Evolutionary conservation across 495 filamentous ascomycete genomes (phyloP), one percentile per base, ranked within the genome.

Genomic region (Podospora conica): DNA sequence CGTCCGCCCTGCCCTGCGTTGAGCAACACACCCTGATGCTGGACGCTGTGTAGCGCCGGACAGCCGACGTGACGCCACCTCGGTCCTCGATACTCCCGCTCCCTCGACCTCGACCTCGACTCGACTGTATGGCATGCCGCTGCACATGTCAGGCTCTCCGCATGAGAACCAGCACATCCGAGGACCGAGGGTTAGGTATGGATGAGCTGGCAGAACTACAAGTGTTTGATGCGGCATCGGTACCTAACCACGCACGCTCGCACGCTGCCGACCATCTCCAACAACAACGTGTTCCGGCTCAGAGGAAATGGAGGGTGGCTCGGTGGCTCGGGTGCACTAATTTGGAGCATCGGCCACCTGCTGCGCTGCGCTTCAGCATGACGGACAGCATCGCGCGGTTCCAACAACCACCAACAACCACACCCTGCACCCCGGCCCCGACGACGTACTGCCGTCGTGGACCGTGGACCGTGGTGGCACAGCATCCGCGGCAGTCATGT

Each of bases 311-410:
- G 25, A 27, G 25, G 2, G 40, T n/a, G 40, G 40, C 61, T 66
- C 64, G n/a, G n/a, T 70, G 65, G 65, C 61, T 66, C 64, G 53
- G 40, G 58, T 3, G 59, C 28, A 48, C 60, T 69, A 64, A 69
- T 69, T 66, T 64, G 28, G 40, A n/a, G 67, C 66, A 69, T 71
- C 64, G 66, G 68, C 54, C 65, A 48, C 40, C 40, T 9, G 66
- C 63, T 64, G 63, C 55, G 64, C 67, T 66, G 59, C 69, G 67
- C 64, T 61, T n/a, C 48, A 56, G 60, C 57, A 69, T 69, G 68
- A 69, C 68, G 68, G 64, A 53, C 68, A 66, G 61, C 63, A 66
- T 64, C 57, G 11, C 40, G 40, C 18, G n/a, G n/a, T n/a, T n/a
- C n/a, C n/a, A n/a, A n/a, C n/a, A n/a, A n/a, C n/a, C n/a, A 48